Conservation (phyloP, 495 filamentous ascomycete species). For the Hapsidospora chrysogenum region DNA sequence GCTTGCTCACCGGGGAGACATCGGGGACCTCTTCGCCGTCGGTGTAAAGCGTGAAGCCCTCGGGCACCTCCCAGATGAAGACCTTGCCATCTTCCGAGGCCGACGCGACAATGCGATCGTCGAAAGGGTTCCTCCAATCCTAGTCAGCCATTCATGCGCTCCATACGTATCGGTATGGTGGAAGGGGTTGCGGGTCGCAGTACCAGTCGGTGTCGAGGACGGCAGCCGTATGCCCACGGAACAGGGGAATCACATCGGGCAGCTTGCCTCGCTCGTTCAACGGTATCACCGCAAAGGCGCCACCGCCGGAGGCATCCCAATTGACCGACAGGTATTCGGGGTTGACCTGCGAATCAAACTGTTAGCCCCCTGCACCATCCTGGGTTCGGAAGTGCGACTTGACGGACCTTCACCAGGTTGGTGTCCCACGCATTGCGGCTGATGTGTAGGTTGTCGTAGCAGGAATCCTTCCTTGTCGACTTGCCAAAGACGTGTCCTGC, state of each 20-base stretch:
- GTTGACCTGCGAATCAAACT: constrained; percentile 47
- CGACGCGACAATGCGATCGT: constrained; percentile 82
- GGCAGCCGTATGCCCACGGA: constrained; percentile 86
- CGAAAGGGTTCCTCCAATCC: constrained; percentile 68
- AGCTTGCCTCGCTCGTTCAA: constrained; percentile 73
- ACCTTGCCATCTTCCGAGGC: constrained; percentile 94
- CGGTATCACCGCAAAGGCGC: constrained; percentile 93
- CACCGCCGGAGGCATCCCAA: constrained; percentile 94
- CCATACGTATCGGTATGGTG: not conserved
- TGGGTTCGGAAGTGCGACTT: not conserved
- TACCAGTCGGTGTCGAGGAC: constrained; percentile 97
- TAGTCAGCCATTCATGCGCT: constrained; percentile 13
- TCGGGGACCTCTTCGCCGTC: constrained; percentile 72
- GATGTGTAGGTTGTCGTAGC: constrained; percentile 90
- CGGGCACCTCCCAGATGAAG: constrained; percentile 88
- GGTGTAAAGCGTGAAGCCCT: constrained; percentile 66
- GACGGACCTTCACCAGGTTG: constrained; percentile 79
- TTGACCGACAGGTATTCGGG: constrained; percentile 93
- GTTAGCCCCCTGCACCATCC: constrained; percentile 7
- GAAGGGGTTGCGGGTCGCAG: not conserved
- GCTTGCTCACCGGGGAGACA: constrained; percentile 61
- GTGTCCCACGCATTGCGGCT: constrained; percentile 98
- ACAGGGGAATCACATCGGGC: constrained; percentile 85
- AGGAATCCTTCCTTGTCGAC: constrained; percentile 75
- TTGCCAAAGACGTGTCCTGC: constrained; percentile 95